Percentiles rank a stretch among this genome's conserved stretches.
Evolutionary conservation across 495 filamentous ascomycete species (phyloP).

Genomic region (Xylaria longipes): DNA sequence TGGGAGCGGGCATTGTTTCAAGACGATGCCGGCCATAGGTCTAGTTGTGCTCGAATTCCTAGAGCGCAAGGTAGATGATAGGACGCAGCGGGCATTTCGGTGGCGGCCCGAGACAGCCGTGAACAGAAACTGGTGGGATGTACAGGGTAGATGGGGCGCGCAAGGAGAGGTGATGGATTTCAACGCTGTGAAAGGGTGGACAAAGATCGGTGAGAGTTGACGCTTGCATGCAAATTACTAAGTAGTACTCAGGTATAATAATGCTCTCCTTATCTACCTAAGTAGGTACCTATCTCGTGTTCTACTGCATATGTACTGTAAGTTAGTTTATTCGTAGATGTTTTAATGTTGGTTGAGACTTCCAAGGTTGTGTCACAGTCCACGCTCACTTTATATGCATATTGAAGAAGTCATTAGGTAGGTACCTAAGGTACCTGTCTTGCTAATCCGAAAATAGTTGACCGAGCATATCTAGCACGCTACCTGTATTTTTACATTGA

Average conservation of each 20-base stretch:
- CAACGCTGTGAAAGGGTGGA: conserved; percentile 45
- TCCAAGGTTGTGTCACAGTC: too few species aligned
- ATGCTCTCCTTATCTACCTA: background rate
- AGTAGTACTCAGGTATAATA: background rate
- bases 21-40: conserved; percentile 58
- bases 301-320: background rate
- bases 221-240: background rate
- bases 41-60: conserved; percentile 53
- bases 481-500: background rate
- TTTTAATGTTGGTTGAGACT: too few species aligned
- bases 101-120: conserved; percentile 60
- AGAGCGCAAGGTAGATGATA: conserved; percentile 49
- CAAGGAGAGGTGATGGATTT: conserved; percentile 55
- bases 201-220: conserved; percentile 15
- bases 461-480: background rate
- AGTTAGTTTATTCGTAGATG: background rate
- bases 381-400: background rate
- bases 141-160: conserved; percentile 56
- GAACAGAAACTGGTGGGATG: conserved; percentile 55
- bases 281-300: background rate
- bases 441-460: background rate
- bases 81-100: conserved; percentile 50
- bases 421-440: too few species aligned
- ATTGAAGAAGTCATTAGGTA: background rate
- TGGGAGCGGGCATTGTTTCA: conserved; percentile 59